Evolutionary conservation across 139 green algal species (phyloP).

Genomic region (Spirogloea muscicola): DNA sequence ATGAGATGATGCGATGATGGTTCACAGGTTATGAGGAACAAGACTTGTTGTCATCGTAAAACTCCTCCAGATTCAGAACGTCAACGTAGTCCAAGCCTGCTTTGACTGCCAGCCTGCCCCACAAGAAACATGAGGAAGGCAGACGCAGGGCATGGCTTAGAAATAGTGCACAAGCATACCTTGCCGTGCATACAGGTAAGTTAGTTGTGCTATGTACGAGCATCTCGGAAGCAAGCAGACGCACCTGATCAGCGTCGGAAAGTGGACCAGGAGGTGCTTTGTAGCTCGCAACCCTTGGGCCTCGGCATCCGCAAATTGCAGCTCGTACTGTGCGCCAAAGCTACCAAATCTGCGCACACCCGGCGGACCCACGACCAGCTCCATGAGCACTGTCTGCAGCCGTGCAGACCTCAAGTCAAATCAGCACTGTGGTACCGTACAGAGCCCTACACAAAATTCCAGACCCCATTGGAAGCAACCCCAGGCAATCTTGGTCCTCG

Average conservation of each 20-base stretch:
- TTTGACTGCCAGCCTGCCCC: slow-evolving; percentile 19
- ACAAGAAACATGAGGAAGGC: too few relatives aligned
- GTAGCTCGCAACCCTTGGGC: neutral
- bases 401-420: neutral
- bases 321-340: neutral
- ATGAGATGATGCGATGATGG: too few relatives aligned
- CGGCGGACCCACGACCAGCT: too few relatives aligned
- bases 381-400: neutral
- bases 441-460: neutral
- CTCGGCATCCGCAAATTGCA: neutral
- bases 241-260: slow-evolving; percentile 27
- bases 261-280: slow-evolving; percentile 24
- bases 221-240: neutral
- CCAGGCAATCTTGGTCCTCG: neutral
- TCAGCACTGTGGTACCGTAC: neutral
- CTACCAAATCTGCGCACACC: too few relatives aligned
- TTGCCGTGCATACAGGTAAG: neutral
- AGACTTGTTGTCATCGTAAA: slow-evolving; percentile 39
- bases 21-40: too few relatives aligned
- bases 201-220: too few relatives aligned
- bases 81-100: slow-evolving; percentile 19
- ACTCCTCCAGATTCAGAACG: slow-evolving; percentile 41
- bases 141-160: too few relatives aligned
- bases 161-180: neutral
- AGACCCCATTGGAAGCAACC: neutral